phyloP scores from a whole-genome alignment of 2,329 filamentous ascomycete genomes.

The Phyllosticta citriasiana region DNA sequence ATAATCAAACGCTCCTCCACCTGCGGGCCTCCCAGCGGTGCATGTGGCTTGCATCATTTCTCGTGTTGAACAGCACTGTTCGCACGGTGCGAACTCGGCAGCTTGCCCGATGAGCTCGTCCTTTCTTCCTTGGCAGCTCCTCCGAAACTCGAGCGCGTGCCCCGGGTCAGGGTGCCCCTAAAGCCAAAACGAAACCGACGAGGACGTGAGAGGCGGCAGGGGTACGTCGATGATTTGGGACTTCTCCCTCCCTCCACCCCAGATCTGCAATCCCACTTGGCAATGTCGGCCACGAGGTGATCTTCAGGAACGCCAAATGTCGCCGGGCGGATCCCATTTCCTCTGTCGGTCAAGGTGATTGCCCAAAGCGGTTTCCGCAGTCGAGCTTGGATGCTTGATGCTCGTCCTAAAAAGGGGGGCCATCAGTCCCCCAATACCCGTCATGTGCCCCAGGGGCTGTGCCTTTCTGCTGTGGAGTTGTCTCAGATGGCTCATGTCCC shows the following conservation, averaged over 20 bases:
- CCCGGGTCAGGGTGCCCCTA: background rate
- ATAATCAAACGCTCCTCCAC: background rate
- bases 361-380: background rate
- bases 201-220: background rate
- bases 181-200: background rate
- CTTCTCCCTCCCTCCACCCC: background rate
- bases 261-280: background rate
- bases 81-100: background rate
- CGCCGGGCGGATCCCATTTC: background rate
- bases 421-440: background rate
- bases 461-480: background rate
- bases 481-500: background rate
- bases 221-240: background rate
- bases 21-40: background rate
- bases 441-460: background rate
- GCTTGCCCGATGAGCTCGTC: background rate
- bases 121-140: background rate
- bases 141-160: background rate
- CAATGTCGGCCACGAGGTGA: constrained; percentile 8
- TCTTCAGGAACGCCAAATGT: constrained; percentile 10
- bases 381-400: background rate
- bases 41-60: background rate
- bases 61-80: background rate
- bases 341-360: background rate
- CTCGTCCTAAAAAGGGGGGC: background rate